phyloP scores from a whole-genome alignment of 2,329 filamentous ascomycete genomes.

The Sclerotinia minor region DNA sequence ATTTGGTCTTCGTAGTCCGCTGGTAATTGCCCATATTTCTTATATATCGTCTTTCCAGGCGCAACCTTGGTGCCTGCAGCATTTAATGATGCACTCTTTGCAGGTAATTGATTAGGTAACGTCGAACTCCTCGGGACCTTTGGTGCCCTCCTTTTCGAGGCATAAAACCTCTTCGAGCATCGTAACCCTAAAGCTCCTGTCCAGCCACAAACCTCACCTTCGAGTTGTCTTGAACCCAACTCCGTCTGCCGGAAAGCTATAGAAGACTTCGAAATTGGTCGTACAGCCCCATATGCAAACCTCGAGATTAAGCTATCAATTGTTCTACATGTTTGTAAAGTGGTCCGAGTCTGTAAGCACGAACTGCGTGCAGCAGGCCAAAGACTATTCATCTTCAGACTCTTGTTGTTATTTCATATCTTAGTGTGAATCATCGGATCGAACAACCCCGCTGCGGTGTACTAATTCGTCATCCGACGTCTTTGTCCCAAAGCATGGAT shows the following conservation, averaged over 20 bases:
- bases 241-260: background rate
- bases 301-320: slow-evolving; percentile 34
- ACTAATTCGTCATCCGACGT: background rate
- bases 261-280: slow-evolving; percentile 28
- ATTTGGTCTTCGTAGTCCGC: slow-evolving; percentile 55
- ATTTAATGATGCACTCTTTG: slow-evolving; percentile 27
- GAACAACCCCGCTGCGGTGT: background rate
- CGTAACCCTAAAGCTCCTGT: slow-evolving; percentile 6
- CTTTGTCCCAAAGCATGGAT: background rate
- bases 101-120: too few relatives aligned
- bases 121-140: background rate
- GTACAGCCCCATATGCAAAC: slow-evolving; percentile 30
- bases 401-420: slow-evolving; percentile 29
- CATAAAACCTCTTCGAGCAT: slow-evolving; percentile 25
- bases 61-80: slow-evolving; percentile 19
- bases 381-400: slow-evolving; percentile 35
- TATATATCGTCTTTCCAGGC: slow-evolving; percentile 43
- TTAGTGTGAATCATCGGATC: slow-evolving; percentile 4
- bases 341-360: slow-evolving; percentile 33
- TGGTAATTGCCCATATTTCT: slow-evolving; percentile 60
- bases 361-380: slow-evolving; percentile 34
- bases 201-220: background rate
- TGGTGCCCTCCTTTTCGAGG: background rate
- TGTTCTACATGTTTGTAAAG: slow-evolving; percentile 31
- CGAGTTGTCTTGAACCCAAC: background rate